Conservation (phyloP, 140 eudicot genomes). For the Oenanthe javanica region DNA sequence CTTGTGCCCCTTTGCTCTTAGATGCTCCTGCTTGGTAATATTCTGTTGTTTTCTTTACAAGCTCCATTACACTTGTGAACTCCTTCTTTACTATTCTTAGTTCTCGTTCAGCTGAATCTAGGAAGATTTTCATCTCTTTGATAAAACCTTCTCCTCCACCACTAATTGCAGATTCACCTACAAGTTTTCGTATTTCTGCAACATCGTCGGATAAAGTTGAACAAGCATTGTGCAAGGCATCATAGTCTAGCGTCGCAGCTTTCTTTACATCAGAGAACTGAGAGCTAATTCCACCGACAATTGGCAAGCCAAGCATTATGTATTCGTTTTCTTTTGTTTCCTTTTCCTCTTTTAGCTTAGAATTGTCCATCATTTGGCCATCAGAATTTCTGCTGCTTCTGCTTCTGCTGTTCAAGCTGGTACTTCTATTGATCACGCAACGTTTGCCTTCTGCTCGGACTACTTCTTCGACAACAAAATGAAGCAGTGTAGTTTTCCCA, state of each 20-base stretch:
- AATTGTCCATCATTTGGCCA: slow-evolving; percentile 7
- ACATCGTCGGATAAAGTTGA: slow-evolving; percentile 29
- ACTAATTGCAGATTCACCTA: slow-evolving; percentile 38
- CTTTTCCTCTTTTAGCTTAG: slow-evolving; percentile 32
- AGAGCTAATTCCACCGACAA: slow-evolving; percentile 80
- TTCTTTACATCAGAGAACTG: slow-evolving; percentile 72
- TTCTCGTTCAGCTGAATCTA: slow-evolving; percentile 58
- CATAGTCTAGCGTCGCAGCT: slow-evolving; percentile 67
- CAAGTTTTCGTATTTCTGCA: slow-evolving; percentile 33
- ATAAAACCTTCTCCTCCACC: slow-evolving; percentile 51
- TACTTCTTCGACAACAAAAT: slow-evolving; percentile 95
- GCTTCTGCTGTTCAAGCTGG: slow-evolving; percentile 29
- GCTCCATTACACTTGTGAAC: slow-evolving; percentile 46
- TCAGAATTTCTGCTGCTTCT: slow-evolving; percentile 29
- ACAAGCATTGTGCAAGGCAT: slow-evolving; percentile 31
- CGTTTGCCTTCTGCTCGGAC: slow-evolving; percentile 92
- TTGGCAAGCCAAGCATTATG: slow-evolving; percentile 77
- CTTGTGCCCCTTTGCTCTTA: slow-evolving; percentile 48
- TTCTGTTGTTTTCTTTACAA: slow-evolving; percentile 71
- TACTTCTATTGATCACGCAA: slow-evolving; percentile 52
- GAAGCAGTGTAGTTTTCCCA: slow-evolving; percentile 85
- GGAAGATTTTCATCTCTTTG: slow-evolving; percentile 58
- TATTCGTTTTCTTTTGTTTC: slow-evolving; percentile 72
- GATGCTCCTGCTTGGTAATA: slow-evolving; percentile 80
- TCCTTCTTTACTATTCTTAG: slow-evolving; percentile 45